Conservation (phyloP, 305 asterid species). For the Fraxinus greggii region DNA sequence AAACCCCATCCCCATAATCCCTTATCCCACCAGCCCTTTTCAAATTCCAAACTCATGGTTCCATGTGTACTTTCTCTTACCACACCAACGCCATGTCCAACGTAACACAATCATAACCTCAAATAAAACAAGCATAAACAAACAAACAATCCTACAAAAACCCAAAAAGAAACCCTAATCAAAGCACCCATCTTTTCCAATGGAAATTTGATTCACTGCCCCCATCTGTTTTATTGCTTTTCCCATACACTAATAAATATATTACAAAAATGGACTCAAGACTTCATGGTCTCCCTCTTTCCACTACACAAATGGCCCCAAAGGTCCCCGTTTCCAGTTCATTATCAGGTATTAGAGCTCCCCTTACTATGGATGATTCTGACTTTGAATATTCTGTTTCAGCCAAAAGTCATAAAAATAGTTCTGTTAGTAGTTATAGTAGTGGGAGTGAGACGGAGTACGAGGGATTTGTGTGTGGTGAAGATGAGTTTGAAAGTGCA, state of each 20-base stretch:
- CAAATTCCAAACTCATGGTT: constrained; percentile 2
- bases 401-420: constrained; percentile 33
- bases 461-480: constrained; percentile 62
- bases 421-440: constrained; percentile 40
- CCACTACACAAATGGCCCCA: constrained; percentile 50
- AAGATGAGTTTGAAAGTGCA: constrained; percentile 40
- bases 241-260: not conserved
- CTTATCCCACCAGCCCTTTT: constrained; percentile 1
- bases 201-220: constrained; percentile 10
- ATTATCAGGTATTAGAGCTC: constrained; percentile 89
- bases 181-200: constrained; percentile 30
- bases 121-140: constrained; percentile 25
- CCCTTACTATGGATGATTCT: constrained; percentile 76
- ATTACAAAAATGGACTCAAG: constrained; percentile 42
- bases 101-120: constrained; percentile 31
- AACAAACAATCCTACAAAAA: constrained; percentile 17
- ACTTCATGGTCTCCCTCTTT: constrained; percentile 51
- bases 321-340: constrained; percentile 34
- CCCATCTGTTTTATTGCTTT: constrained; percentile 18
- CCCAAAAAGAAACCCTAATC: constrained; percentile 31
- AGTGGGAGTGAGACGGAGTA: constrained; percentile 50
- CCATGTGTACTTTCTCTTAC: constrained; percentile 22
- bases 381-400: constrained; percentile 59
- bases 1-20: not conserved
- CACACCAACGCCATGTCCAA: constrained; percentile 11